Percentiles rank a stretch among this genome's conserved stretches.
phyloP scores from a whole-genome alignment of 176 grass and related monocot species.

The Eleusine indica region DNA sequence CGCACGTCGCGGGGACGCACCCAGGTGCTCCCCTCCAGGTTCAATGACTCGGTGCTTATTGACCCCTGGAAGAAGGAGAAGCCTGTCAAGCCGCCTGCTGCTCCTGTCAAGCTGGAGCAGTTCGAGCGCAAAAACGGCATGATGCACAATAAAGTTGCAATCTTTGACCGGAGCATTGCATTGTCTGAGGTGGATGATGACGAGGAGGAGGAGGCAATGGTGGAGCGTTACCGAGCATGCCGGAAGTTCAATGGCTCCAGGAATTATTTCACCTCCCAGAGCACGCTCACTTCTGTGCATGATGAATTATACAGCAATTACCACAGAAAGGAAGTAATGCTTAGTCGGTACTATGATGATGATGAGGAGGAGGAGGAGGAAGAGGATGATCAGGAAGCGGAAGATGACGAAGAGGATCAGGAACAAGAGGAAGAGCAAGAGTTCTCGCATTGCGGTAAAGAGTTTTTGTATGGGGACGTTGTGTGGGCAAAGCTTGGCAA shows the following conservation, averaged over 20 bases:
- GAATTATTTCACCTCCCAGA: constrained; percentile 58
- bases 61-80: constrained; percentile 96
- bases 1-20: constrained; percentile 78
- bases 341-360: constrained; percentile 32
- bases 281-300: constrained; percentile 54
- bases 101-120: constrained; percentile 35
- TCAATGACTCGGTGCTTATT: constrained; percentile 87
- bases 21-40: constrained; percentile 78
- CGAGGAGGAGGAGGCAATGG: constrained; percentile 44
- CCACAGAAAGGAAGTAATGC: constrained; percentile 37
- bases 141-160: constrained; percentile 32
- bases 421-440: constrained; percentile 36
- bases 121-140: constrained; percentile 33
- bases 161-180: constrained; percentile 37
- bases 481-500: constrained; percentile 89
- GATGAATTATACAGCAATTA: constrained; percentile 20
- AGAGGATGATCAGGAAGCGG: constrained; percentile 21
- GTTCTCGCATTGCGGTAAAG: constrained; percentile 12
- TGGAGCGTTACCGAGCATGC: constrained; percentile 45
- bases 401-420: constrained; percentile 32
- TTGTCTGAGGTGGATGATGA: constrained; percentile 45
- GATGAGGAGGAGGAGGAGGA: constrained; percentile 24
- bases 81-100: constrained; percentile 28
- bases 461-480: constrained; percentile 79
- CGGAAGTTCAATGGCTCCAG: constrained; percentile 55